A percentile compares a stretch with the other conserved stretches of the same genome.
These are phyloP conservation scores for Plasmodium gonderi DNA, from an alignment of 169 alveolate genomes.

Conservation along the genomic window DNA sequence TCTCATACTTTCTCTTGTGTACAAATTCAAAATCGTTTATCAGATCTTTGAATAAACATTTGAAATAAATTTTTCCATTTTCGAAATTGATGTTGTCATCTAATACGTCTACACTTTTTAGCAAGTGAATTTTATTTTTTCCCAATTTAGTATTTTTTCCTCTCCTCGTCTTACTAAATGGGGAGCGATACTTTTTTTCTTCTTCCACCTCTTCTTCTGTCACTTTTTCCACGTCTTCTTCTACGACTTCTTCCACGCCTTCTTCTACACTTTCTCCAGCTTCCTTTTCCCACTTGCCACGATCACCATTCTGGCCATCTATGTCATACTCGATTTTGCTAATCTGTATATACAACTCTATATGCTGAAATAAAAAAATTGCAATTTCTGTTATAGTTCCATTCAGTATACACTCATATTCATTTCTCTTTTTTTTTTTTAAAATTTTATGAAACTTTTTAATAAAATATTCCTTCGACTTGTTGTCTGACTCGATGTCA, in stretches of 20 bases:
- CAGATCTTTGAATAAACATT: conserved; percentile 53
- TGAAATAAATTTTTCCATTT: conserved; percentile 33
- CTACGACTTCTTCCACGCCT: neutral
- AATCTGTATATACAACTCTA: conserved; percentile 36
- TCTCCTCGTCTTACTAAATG: neutral
- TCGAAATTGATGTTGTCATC: conserved; percentile 42
- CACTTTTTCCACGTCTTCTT: neutral
- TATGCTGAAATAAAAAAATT: conserved; percentile 28
- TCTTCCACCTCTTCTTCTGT: neutral
- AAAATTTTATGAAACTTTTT: conserved; percentile 32
- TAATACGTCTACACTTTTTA: conserved; percentile 18
- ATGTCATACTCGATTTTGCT: conserved; percentile 10
- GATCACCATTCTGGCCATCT: neutral
- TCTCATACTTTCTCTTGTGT: conserved; percentile 30
- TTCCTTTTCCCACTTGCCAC: neutral
- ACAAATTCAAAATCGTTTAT: conserved; percentile 49
- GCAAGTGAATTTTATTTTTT: conserved; percentile 32
- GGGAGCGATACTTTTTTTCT: neutral
- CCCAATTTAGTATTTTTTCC: neutral
- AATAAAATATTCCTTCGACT: conserved; percentile 40
- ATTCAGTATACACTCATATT: conserved; percentile 56
- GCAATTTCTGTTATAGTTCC: conserved; percentile 66
- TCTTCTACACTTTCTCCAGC: neutral
- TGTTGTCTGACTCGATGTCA: conserved; percentile 43
- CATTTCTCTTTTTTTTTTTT: conserved; percentile 41